Base-by-base conservation (phyloP, 2,329 filamentous ascomycete species). In the Beauveria sp. region DNA sequence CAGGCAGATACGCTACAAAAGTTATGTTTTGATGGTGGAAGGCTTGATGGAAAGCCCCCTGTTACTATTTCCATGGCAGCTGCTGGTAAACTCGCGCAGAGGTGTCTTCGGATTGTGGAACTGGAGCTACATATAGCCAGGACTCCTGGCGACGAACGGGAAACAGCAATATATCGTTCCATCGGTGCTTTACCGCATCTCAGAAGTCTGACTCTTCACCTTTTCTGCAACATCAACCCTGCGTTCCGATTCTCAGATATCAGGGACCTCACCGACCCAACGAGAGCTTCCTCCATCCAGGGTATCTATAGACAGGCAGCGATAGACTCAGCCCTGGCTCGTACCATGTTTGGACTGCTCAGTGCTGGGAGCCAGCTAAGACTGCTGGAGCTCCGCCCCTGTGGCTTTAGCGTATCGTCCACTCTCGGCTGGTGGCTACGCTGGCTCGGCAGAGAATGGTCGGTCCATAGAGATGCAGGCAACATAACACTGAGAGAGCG, bases 261-360 rank as follows among this genome's bases (percentile, higher is more conserved):
- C 38, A 43, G 52, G 52, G 10, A 43, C 50, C 50, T 52, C 50
- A 52, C 50, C 31, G 31, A 52, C 52, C 34, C 20, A 43, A 54
- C 2, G 38, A 54, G 20, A 54, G 34, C 34, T 54, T 54, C 52
- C 52, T 54, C 38, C 38, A 54, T 54, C 34, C 38, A 54, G 52
- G 51, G 52, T 28, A 26, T 54, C 52, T 54, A 43, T 54, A 54
- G 52, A 43, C 38, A 43, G 52, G 52, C 38, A 54, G 52, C 52
- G 24, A 28, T 54, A 54, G 52, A 54, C 52, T 54, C 38, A 54
- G 52, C 52, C 52, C 52, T 54, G 52, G 52, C 52, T 54, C 52
- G 14, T 54, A 54, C 52, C 38, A 54, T 54, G 34, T 54, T 54
- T 54, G 52, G 38, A 54, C 34, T 54, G 52, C 52, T 54, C 22